A percentile compares a stretch with the other conserved stretches of the same genome.
Evolutionary conservation across 2,329 filamentous ascomycete genomes (phyloP).

Genomic region (Aspergillus uvarum): DNA sequence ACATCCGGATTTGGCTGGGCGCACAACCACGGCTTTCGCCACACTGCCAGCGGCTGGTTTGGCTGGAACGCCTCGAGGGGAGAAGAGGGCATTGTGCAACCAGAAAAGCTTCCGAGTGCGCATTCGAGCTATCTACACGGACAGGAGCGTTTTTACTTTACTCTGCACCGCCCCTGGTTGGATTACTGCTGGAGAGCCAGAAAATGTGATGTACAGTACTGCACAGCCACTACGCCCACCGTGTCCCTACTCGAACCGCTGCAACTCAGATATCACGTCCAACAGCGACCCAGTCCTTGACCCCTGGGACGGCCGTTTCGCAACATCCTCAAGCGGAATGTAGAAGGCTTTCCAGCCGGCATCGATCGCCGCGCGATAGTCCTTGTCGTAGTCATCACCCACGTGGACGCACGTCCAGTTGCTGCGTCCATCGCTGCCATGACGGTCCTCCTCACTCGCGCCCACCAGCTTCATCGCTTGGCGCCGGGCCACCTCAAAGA

Average conservation of each 20-base stretch:
- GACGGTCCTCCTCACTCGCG: background rate
- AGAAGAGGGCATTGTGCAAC: background rate
- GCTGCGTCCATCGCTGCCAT: slow-evolving; percentile 1
- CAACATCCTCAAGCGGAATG: slow-evolving; percentile 25
- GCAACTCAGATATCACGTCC: slow-evolving; percentile 25
- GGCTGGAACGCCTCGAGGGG: background rate
- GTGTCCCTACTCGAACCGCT: slow-evolving; percentile 5
- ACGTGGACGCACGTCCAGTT: slow-evolving; percentile 41
- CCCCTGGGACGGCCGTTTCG: slow-evolving; percentile 3
- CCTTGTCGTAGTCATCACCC: slow-evolving; percentile 47
- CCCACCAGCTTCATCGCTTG: slow-evolving; percentile 27
- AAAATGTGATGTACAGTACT: too few relatives aligned
- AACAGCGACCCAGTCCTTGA: slow-evolving; percentile 24
- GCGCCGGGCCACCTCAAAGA: slow-evolving; percentile 41
- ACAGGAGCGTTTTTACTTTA: background rate
- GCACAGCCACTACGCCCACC: background rate
- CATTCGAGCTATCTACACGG: background rate
- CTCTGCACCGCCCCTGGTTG: background rate
- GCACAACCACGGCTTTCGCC: background rate
- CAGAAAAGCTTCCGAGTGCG: background rate
- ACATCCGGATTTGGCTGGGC: background rate
- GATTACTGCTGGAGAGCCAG: background rate
- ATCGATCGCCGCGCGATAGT: slow-evolving; percentile 39
- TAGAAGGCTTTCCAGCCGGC: slow-evolving; percentile 42
- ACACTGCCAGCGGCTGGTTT: background rate